These are phyloP conservation scores for Lyophyllum semitale DNA, from an alignment of 768 basidiomycete species.

Conservation along the genomic window DNA sequence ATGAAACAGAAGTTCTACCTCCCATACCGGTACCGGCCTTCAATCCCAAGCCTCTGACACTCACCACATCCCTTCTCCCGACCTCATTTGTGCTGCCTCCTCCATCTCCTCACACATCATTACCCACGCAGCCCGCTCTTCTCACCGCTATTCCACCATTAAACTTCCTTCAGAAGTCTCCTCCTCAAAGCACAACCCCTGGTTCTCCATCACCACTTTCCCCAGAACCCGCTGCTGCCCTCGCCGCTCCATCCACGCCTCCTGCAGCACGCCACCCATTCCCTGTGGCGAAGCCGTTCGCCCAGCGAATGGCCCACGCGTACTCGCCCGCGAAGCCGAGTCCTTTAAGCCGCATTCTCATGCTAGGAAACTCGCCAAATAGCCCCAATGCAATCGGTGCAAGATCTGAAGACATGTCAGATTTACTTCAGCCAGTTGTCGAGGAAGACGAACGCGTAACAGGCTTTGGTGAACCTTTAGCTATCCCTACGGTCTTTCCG, in stretches of 20 bases:
- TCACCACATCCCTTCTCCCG: conserved; percentile 55
- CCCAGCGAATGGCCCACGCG: conserved; percentile 71
- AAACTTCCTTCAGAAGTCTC: conserved; percentile 13
- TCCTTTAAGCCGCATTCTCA: conserved; percentile 77
- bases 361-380: conserved; percentile 65
- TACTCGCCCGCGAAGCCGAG: conserved; percentile 83
- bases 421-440: conserved; percentile 29
- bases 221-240: conserved; percentile 12
- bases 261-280: conserved; percentile 48
- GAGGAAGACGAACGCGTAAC: conserved; percentile 36
- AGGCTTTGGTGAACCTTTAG: conserved; percentile 23
- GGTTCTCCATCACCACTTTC: conserved; percentile 15
- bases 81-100: conserved; percentile 79
- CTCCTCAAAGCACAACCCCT: conserved; percentile 11
- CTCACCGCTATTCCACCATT: conserved; percentile 25
- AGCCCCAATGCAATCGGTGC: conserved; percentile 24
- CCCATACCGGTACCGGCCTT: conserved; percentile 33
- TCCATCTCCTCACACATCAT: conserved; percentile 68
- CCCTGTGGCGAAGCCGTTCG: conserved; percentile 73
- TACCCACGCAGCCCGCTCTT: conserved; percentile 53
- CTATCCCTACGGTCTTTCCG: conserved; percentile 7
- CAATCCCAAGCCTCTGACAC: conserved; percentile 37
- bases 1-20: conserved; percentile 43
- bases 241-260: conserved; percentile 30
- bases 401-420: conserved; percentile 21